Percentiles rank a stretch among this genome's conserved stretches.
Evolutionary conservation across 2,329 filamentous ascomycete genomes (phyloP).

Genomic region (Alternaria sp.): DNA sequence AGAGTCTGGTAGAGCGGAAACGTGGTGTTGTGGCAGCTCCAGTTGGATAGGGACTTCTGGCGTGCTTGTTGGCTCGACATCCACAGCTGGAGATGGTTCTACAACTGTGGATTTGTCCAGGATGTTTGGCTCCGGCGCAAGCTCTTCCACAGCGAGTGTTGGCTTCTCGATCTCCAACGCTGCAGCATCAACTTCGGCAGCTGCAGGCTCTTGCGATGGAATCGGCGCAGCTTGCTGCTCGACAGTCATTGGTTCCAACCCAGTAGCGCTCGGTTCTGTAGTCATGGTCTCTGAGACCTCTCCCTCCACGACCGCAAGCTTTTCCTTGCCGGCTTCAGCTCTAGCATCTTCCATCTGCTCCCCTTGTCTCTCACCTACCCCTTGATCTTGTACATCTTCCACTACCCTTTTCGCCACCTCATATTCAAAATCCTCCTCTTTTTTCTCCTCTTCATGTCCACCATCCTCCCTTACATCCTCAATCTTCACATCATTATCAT

Average conservation of each 20-base stretch:
- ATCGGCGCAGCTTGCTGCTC: conserved; percentile 4
- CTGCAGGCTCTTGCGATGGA: conserved; percentile 8
- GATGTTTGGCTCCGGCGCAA: conserved; percentile 10
- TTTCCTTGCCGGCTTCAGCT: conserved; percentile 2
- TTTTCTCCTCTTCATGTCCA: conserved; percentile 2
- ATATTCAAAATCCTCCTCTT: neutral
- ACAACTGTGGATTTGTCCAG: neutral
- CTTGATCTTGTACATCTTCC: neutral
- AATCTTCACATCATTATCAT: conserved; percentile 18
- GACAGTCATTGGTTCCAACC: neutral
- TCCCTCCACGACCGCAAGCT: conserved; percentile 19
- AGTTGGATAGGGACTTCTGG: neutral
- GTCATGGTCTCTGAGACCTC: conserved; percentile 1
- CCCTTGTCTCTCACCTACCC: conserved; percentile 15
- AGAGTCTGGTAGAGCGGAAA: neutral
- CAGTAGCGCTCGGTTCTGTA: neutral
- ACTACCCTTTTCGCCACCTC: conserved; percentile 2
- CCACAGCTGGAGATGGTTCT: neutral
- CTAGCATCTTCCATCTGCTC: conserved; percentile 5
- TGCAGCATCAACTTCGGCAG: conserved; percentile 10
- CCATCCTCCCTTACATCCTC: conserved; percentile 12
- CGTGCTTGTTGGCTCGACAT: neutral
- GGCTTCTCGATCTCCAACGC: conserved; percentile 28
- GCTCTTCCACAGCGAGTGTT: conserved; percentile 20
- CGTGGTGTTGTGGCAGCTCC: neutral